phyloP scores from a whole-genome alignment of 2,329 filamentous ascomycete species.

The Botrytis elliptica region DNA sequence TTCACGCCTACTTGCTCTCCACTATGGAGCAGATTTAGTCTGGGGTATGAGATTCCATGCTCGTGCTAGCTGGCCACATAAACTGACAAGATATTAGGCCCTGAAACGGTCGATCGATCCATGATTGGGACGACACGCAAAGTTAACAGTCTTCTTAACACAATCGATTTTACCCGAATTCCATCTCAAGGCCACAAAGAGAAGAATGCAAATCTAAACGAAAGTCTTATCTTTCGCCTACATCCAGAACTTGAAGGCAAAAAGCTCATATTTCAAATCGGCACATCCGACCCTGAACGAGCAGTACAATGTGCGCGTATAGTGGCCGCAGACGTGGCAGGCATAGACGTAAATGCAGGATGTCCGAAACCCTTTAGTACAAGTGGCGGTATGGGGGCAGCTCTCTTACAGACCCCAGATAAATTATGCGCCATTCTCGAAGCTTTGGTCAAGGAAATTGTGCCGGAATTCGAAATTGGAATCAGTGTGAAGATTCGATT shows the following conservation, averaged over 20 bases:
- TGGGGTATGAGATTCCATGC: conserved; percentile 63
- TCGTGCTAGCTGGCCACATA: conserved; percentile 21
- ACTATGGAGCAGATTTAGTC: conserved; percentile 94
- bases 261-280: conserved; percentile 86
- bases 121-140: conserved; percentile 83
- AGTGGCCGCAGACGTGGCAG: conserved; percentile 82
- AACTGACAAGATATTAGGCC: conserved; percentile 52
- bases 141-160: conserved; percentile 72
- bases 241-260: conserved; percentile 74
- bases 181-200: conserved; percentile 68
- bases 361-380: conserved; percentile 98
- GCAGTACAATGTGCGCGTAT: conserved; percentile 83
- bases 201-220: conserved; percentile 51
- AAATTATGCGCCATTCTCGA: conserved; percentile 79
- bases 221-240: conserved; percentile 79
- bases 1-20: conserved; percentile 80
- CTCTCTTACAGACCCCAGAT: conserved; percentile 81
- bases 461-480: conserved; percentile 76
- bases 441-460: conserved; percentile 76
- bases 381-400: conserved; percentile 91
- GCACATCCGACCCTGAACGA: conserved; percentile 76
- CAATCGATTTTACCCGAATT: conserved; percentile 79
- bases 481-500: conserved; percentile 97
- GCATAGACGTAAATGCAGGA: conserved; percentile 97
- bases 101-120: conserved; percentile 89